Conservation (phyloP, 768 basidiomycete species). For the Cubamyces sp. region DNA sequence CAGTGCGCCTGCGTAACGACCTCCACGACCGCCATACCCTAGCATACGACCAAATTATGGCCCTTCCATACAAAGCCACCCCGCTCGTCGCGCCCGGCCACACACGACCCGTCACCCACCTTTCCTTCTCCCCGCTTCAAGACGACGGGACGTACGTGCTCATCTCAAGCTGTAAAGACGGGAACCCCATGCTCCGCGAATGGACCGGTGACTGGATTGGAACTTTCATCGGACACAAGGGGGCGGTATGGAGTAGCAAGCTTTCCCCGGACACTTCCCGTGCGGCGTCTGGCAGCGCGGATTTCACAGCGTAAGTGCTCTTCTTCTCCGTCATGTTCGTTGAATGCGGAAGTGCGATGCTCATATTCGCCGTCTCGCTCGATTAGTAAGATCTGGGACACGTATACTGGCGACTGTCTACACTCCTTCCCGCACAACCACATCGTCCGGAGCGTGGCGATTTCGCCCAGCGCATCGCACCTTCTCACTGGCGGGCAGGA, state of each 20-base stretch:
- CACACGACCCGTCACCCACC: slow-evolving; percentile 88
- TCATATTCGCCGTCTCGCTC: slow-evolving; percentile 18
- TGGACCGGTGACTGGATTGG: slow-evolving; percentile 99
- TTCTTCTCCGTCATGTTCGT: slow-evolving; percentile 14
- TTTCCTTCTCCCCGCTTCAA: slow-evolving; percentile 88
- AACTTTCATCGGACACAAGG: slow-evolving; percentile 86
- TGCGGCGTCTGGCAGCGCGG: slow-evolving; percentile 92
- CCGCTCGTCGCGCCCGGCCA: slow-evolving; percentile 87
- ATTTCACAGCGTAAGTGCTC: slow-evolving; percentile 89
- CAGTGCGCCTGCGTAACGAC: slow-evolving; percentile 37
- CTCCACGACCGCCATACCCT: slow-evolving; percentile 24
- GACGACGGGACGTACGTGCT: slow-evolving; percentile 87
- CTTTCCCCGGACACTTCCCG: slow-evolving; percentile 83
- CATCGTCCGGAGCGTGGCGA: slow-evolving; percentile 94
- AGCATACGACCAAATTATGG: slow-evolving; percentile 30
- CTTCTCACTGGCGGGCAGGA: slow-evolving; percentile 94
- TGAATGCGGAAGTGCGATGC: slow-evolving; percentile 2
- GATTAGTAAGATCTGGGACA: slow-evolving; percentile 93
- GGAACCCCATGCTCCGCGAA: slow-evolving; percentile 94
- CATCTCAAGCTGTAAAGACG: slow-evolving; percentile 98
- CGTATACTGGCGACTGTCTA: slow-evolving; percentile 81
- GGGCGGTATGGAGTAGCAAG: slow-evolving; percentile 97
- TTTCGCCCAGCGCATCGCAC: slow-evolving; percentile 70
- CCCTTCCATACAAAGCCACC: slow-evolving; percentile 52
- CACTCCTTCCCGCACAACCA: slow-evolving; percentile 99